These are phyloP conservation scores for Brettanomyces nanus DNA, from an alignment of 805 yeast species.

Conservation along the genomic window DNA sequence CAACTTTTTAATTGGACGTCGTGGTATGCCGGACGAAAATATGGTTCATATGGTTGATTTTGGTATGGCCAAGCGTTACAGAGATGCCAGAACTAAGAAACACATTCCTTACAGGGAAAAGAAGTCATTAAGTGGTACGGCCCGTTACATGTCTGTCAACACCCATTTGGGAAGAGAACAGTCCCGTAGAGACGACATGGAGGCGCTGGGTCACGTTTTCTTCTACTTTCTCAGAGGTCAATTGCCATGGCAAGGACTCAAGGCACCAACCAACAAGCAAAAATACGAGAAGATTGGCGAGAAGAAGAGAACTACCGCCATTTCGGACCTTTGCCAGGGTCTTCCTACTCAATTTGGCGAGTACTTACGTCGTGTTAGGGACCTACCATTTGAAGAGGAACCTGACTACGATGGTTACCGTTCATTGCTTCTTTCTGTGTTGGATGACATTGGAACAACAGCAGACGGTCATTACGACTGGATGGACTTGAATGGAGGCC, in stretches of 20 bases:
- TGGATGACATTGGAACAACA: constrained; percentile 58
- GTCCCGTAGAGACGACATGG: constrained; percentile 92
- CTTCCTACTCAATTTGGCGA: constrained; percentile 90
- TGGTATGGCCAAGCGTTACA: constrained; percentile 97
- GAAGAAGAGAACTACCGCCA: constrained; percentile 84
- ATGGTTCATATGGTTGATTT: constrained; percentile 87
- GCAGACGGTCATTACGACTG: constrained; percentile 94
- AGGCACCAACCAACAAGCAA: constrained; percentile 96
- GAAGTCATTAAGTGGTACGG: constrained; percentile 93
- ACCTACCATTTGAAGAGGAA: constrained; percentile 82
- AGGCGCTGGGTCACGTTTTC: constrained; percentile 93
- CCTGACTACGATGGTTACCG: constrained; percentile 91
- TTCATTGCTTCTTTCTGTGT: constrained; percentile 66
- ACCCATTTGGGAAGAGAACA: constrained; percentile 97
- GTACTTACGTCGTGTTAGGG: constrained; percentile 82
- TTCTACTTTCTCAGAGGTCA: constrained; percentile 91
- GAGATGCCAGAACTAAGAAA: constrained; percentile 92
- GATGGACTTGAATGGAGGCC: constrained; percentile 93
- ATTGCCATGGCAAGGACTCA: constrained; percentile 97
- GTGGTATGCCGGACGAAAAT: constrained; percentile 76
- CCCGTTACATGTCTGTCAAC: constrained; percentile 97
- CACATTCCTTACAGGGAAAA: constrained; percentile 97
- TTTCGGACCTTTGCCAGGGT: constrained; percentile 79
- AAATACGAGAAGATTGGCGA: constrained; percentile 97
- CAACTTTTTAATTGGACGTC: constrained; percentile 89